Evolutionary conservation across 1,284 basidiomycete species (phyloP).

Genomic region (Puccinia triticina): DNA sequence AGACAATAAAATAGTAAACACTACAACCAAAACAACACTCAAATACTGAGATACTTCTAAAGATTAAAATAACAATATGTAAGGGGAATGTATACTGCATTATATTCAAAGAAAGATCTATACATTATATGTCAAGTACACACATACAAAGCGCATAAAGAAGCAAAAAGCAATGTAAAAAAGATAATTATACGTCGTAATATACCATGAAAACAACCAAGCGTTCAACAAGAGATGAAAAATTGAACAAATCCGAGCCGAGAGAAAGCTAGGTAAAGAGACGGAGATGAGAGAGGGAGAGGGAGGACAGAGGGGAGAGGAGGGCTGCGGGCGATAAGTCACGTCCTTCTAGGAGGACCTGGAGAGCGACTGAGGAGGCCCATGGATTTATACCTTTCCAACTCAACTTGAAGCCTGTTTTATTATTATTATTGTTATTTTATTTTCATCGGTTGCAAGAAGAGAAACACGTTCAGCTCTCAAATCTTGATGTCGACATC

Average conservation of each 20-base stretch:
- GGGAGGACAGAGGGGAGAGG: neutral
- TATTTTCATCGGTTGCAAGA: neutral
- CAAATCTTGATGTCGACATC: neutral
- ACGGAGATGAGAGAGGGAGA: neutral
- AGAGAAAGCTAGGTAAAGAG: neutral
- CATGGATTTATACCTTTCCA: constrained; percentile 51
- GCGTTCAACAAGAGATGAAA: neutral
- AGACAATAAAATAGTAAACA: neutral
- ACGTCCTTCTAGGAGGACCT: constrained; percentile 40
- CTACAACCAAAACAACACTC: neutral
- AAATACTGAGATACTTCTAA: neutral
- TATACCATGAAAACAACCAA: neutral
- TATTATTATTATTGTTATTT: neutral
- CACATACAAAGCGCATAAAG: neutral
- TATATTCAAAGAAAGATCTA: constrained; percentile 7
- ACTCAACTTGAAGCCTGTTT: constrained; percentile 51
- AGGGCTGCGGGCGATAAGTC: neutral
- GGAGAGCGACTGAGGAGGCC: constrained; percentile 48
- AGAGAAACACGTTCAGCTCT: neutral
- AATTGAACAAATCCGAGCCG: neutral
- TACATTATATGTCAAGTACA: constrained; percentile 5
- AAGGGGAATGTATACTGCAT: neutral
- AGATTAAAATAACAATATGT: neutral
- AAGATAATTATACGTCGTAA: neutral
- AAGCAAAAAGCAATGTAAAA: neutral